Evolutionary conservation across 1,284 basidiomycete genomes (phyloP).

Genomic region (Naganishia albida): DNA sequence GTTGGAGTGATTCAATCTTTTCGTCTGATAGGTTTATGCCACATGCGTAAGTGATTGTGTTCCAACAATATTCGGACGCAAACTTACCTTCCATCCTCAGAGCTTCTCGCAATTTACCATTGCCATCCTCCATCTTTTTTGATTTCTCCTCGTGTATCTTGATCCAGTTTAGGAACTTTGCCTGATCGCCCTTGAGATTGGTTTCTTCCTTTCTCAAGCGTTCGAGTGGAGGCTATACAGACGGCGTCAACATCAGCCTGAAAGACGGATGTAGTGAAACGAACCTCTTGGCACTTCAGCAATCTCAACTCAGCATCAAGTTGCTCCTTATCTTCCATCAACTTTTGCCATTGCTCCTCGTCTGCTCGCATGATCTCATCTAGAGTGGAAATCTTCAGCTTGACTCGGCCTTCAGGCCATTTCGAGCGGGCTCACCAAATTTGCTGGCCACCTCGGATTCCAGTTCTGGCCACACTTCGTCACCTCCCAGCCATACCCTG

Average conservation of each 20-base stretch:
- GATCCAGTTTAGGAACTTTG: constrained; percentile 37
- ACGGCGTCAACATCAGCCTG: background rate
- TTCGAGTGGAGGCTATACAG: constrained; percentile 16
- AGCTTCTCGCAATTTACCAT: constrained; percentile 38
- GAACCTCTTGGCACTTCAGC: constrained; percentile 27
- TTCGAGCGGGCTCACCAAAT: constrained; percentile 8
- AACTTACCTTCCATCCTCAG: constrained; percentile 44
- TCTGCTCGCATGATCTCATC: constrained; percentile 26
- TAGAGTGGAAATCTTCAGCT: background rate
- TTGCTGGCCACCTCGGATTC: constrained; percentile 5
- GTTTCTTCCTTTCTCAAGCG: constrained; percentile 28
- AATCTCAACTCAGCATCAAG: constrained; percentile 21
- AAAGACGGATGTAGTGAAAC: background rate
- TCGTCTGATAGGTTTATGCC: constrained; percentile 13
- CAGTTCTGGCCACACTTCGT: constrained; percentile 21
- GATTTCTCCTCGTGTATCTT: constrained; percentile 48
- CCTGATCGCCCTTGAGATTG: constrained; percentile 26
- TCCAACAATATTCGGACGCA: background rate
- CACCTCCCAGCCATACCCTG: constrained; percentile 11
- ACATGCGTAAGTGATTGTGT: background rate
- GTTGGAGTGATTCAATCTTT: constrained; percentile 63
- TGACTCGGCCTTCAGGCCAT: background rate
- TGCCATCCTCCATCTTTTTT: constrained; percentile 46
- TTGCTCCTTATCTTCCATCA: constrained; percentile 26
- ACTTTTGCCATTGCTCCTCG: constrained; percentile 23